phyloP scores from a whole-genome alignment of 2,329 filamentous ascomycete species.

The Nothopassalora personata region DNA sequence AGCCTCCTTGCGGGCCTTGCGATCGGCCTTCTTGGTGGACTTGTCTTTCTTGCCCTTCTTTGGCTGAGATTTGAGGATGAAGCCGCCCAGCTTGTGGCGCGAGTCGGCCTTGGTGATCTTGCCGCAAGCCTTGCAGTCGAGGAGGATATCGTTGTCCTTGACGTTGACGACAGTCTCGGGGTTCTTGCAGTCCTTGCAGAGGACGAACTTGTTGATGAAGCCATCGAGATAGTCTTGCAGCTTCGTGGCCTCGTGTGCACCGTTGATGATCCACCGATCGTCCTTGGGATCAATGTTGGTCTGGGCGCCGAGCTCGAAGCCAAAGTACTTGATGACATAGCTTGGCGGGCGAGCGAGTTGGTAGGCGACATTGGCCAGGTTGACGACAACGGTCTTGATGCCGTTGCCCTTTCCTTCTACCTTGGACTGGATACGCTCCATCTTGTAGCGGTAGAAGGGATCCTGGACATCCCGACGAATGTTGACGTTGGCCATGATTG shows the following conservation, averaged over 20 bases:
- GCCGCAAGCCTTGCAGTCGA: slow-evolving; percentile 98
- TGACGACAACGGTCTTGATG: slow-evolving; percentile 98
- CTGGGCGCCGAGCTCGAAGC: slow-evolving; percentile 96
- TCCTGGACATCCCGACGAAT: slow-evolving; percentile 97
- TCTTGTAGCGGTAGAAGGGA: slow-evolving; percentile 99
- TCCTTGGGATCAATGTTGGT: slow-evolving; percentile 96
- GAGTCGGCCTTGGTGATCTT: slow-evolving; percentile 87
- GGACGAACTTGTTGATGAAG: slow-evolving; percentile 97
- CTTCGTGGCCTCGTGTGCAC: slow-evolving; percentile 89
- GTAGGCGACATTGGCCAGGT: slow-evolving; percentile 86
- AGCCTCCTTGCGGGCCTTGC: slow-evolving; percentile 76
- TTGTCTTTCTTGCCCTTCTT: slow-evolving; percentile 97
- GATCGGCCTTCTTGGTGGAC: slow-evolving; percentile 79
- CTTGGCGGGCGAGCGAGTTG: slow-evolving; percentile 87
- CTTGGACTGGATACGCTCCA: slow-evolving; percentile 98
- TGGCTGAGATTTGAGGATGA: slow-evolving; percentile 93
- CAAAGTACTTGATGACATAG: slow-evolving; percentile 99
- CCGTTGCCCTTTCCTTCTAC: slow-evolving; percentile 99
- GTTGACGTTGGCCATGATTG: slow-evolving; percentile 95
- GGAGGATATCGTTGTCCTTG: slow-evolving; percentile 84
- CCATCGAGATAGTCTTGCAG: slow-evolving; percentile 97
- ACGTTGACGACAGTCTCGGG: slow-evolving; percentile 94
- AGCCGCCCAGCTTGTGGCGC: slow-evolving; percentile 91
- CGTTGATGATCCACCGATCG: slow-evolving; percentile 99
- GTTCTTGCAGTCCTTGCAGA: slow-evolving; percentile 99